Conservation (phyloP, 1,284 basidiomycete genomes). For the Cryptococcus sp. region DNA sequence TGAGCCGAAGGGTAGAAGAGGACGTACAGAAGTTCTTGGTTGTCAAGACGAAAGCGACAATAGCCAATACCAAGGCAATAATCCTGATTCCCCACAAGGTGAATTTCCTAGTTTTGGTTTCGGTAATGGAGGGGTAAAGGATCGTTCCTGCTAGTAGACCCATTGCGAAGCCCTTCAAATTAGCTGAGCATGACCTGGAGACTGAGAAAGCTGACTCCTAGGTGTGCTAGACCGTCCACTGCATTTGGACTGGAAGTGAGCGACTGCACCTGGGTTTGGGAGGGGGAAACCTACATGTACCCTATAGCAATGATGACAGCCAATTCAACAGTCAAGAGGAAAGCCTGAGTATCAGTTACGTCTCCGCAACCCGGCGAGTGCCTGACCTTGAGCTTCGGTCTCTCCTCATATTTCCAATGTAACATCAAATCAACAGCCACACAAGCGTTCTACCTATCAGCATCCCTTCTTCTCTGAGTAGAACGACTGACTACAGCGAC, state of each 20-base stretch:
- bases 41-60: conserved; percentile 77
- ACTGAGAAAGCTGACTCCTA: conserved; percentile 41
- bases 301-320: conserved; percentile 80
- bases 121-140: conserved; percentile 84
- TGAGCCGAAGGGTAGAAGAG: neutral
- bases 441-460: conserved; percentile 53
- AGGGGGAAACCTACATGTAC: conserved; percentile 54
- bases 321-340: conserved; percentile 78
- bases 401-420: conserved; percentile 84
- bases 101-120: conserved; percentile 65
- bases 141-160: conserved; percentile 71
- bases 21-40: conserved; percentile 71
- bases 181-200: neutral
- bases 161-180: conserved; percentile 52
- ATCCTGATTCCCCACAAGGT: conserved; percentile 71
- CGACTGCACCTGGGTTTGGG: neutral
- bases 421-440: conserved; percentile 76
- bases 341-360: conserved; percentile 49
- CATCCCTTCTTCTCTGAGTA: neutral
- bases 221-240: conserved; percentile 49
- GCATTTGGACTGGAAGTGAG: conserved; percentile 31
- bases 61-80: conserved; percentile 65
- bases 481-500: conserved; percentile 62
- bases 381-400: conserved; percentile 67
- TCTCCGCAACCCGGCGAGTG: neutral